These are phyloP conservation scores for Daldinia caldariorum DNA, from an alignment of 495 filamentous ascomycete species.

Conservation along the genomic window DNA sequence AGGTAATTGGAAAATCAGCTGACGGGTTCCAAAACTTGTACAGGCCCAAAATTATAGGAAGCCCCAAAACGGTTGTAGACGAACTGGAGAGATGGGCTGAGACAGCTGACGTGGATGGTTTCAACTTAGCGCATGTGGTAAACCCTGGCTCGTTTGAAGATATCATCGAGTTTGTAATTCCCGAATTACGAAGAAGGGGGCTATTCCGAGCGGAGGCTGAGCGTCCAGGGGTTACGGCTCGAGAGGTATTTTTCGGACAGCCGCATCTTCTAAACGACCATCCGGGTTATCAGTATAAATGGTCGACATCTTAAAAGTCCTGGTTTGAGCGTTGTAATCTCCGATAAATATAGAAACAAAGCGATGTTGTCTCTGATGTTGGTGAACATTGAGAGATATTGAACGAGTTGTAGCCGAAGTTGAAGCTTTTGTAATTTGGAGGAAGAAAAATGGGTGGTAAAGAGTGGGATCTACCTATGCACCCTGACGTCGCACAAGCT, in stretches of 20 bases:
- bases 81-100: conserved; percentile 64
- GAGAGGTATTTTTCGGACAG: conserved; percentile 62
- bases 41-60: conserved; percentile 61
- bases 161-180: conserved; percentile 47
- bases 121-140: conserved; percentile 46
- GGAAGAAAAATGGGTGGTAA: neutral
- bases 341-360: neutral
- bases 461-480: neutral
- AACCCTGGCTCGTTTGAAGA: conserved; percentile 51
- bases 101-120: conserved; percentile 60
- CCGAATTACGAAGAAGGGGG: conserved; percentile 54
- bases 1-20: neutral
- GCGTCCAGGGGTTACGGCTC: conserved; percentile 57
- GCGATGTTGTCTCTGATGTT: no score
- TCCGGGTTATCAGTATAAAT: conserved; percentile 61
- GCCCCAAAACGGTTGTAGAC: conserved; percentile 63
- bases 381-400: neutral
- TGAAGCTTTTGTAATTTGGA: neutral
- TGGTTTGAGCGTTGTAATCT: neutral
- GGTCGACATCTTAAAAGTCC: conserved; percentile 42
- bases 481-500: conserved; percentile 4
- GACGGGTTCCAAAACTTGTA: neutral
- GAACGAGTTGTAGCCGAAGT: neutral
- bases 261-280: conserved; percentile 58
- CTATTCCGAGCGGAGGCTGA: conserved; percentile 63